A percentile compares a stretch with the other conserved stretches of the same genome.
phyloP scores from a whole-genome alignment of 768 basidiomycete species.

The Amanita exitialis region DNA sequence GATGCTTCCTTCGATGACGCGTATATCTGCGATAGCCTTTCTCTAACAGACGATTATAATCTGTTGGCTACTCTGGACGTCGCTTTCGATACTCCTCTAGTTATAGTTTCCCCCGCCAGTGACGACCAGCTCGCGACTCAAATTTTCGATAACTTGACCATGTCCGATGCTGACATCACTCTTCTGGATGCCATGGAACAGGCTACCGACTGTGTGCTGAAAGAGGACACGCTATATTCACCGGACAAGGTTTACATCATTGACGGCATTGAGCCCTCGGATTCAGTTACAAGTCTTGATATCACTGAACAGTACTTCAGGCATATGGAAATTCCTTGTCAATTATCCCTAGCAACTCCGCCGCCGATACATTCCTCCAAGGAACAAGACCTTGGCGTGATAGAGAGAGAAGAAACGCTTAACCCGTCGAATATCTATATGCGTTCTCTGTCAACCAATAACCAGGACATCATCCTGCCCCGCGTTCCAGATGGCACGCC shows the following conservation, averaged over 20 bases:
- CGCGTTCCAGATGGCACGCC: not conserved
- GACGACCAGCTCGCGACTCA: not conserved
- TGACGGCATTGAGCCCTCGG: not conserved
- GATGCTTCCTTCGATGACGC: not conserved
- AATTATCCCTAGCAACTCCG: not conserved
- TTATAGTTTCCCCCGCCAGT: not conserved
- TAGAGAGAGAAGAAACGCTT: not conserved
- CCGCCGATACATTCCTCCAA: not conserved
- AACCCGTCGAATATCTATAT: not conserved
- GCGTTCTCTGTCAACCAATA: not conserved
- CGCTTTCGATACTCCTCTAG: not conserved
- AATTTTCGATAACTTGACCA: not conserved
- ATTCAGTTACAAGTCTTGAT: not conserved
- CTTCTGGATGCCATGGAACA: not conserved
- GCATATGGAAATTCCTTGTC: not conserved
- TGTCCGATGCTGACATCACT: not conserved
- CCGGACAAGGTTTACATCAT: not conserved
- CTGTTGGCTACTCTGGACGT: not conserved
- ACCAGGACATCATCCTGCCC: not conserved
- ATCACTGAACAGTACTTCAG: not conserved
- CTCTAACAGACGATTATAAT: not conserved
- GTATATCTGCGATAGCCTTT: not conserved
- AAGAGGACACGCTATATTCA: not conserved
- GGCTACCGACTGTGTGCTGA: not conserved
- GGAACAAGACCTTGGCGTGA: not conserved